phyloP scores from a whole-genome alignment of 148 eudicot genomes.

The Chenopodium quinoa region DNA sequence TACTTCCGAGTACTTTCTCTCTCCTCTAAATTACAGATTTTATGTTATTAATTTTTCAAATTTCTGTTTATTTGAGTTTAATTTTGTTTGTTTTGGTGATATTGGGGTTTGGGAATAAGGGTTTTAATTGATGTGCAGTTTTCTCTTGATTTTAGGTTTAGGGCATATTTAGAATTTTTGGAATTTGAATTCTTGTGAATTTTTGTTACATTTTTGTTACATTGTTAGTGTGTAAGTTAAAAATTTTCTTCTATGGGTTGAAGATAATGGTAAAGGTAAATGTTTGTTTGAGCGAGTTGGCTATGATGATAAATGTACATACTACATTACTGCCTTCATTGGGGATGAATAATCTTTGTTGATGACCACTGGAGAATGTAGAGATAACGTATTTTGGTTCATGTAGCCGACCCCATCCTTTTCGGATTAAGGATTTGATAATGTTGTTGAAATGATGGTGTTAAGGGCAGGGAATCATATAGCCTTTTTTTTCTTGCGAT shows the following conservation, averaged over 20 bases:
- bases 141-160: too few relatives aligned
- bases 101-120: neutral
- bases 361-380: too few relatives aligned
- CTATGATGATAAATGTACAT: too few relatives aligned
- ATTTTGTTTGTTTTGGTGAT: neutral
- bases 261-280: neutral
- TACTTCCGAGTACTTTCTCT: slow-evolving; percentile 44
- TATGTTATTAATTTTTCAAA: neutral
- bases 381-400: too few relatives aligned
- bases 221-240: neutral
- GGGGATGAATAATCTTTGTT: neutral
- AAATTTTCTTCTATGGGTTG: neutral
- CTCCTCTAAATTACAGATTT: neutral
- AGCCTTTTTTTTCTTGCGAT: neutral
- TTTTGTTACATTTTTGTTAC: neutral
- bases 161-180: neutral
- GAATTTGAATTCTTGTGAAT: neutral
- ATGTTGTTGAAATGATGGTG: too few relatives aligned
- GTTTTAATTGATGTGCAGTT: neutral
- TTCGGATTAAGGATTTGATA: too few relatives aligned
- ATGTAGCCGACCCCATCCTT: too few relatives aligned
- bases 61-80: neutral
- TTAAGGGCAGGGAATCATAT: too few relatives aligned
- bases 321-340: neutral
- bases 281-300: neutral